Conservation (phyloP, 2,329 filamentous ascomycete genomes). For the Aspergillus novoparasiticus region DNA sequence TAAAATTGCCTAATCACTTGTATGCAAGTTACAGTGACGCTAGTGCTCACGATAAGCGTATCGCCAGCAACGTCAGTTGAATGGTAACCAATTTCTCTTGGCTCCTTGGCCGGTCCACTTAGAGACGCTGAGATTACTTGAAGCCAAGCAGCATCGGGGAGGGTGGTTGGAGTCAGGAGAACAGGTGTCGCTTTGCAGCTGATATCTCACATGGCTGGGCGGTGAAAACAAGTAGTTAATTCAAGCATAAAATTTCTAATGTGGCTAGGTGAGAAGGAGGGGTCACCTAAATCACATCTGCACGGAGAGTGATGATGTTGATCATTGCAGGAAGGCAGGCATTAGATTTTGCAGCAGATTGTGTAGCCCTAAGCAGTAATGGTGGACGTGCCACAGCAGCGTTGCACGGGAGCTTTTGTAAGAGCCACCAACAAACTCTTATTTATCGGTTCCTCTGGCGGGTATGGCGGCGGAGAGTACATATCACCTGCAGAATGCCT, state of each 20-base stretch:
- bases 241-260: slow-evolving; percentile 1
- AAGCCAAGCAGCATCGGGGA: slow-evolving; percentile 8
- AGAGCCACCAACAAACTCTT: neutral
- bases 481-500: slow-evolving; percentile 20
- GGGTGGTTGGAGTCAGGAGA: slow-evolving; percentile 5
- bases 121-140: slow-evolving; percentile 15
- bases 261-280: neutral
- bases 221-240: neutral
- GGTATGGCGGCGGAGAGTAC: slow-evolving; percentile 8
- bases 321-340: neutral
- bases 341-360: neutral
- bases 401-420: slow-evolving; percentile 6
- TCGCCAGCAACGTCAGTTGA: slow-evolving; percentile 35
- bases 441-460: slow-evolving; percentile 7
- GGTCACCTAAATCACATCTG: neutral
- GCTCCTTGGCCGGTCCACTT: slow-evolving; percentile 24
- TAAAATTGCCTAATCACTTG: slow-evolving; percentile 10
- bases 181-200: slow-evolving; percentile 23
- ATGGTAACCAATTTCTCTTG: slow-evolving; percentile 28
- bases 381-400: slow-evolving; percentile 2
- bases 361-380: neutral
- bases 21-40: slow-evolving; percentile 12
- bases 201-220: slow-evolving; percentile 31
- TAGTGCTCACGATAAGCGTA: slow-evolving; percentile 33
- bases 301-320: neutral